Evolutionary conservation across 2,329 filamentous ascomycete genomes (phyloP), one percentile per base, ranked within the genome.

Genomic region (Hortaea werneckii): DNA sequence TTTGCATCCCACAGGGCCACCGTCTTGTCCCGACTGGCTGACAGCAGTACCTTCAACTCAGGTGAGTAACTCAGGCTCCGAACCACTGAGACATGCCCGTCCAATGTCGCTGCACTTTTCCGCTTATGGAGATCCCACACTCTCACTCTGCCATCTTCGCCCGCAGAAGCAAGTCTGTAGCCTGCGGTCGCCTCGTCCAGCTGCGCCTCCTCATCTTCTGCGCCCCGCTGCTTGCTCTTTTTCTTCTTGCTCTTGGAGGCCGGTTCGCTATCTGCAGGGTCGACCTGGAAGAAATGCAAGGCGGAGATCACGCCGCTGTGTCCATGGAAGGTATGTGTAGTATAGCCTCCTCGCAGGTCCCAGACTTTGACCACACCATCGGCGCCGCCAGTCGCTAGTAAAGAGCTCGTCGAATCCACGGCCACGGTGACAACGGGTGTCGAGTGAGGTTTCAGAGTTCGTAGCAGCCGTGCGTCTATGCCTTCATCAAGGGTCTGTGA

Each of bases 21-120:
- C 0, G 92, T 96, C 70, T 95, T 94, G 69, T 98, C 92, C 67
- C 92, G 79, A 62, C 88, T 85, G 13, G 81, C 87, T 5, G 88
- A 92, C 2, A 98, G 75, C 29, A 98, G 70, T 5, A 80, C 72
- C 59, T 90, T 80, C 58, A 88, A 79, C 45, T 81, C 70, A 0
- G 79, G 65, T 5, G 85, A 92, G 64, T 85, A 98, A 56, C 92
- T 85, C 42, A 98, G 65, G 43, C 80, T 82, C 55, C 88, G 82
- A n/a, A 98, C 86, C 54, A 96, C 86, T 7, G 92, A 96, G 20
- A 95, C 88, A 62, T 98, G 94, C 0, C 88, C 92, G 50, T 96
- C 88, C 29, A 95, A 72, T 12, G 82, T 80, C 13, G 86, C 85
- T 20, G 87, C 73, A 48, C 82, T 82, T 52, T 78, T 85, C 46